Percentiles rank a stretch among this genome's conserved stretches.
Evolutionary conservation across 768 basidiomycete genomes (phyloP).

Genomic region (Boletus rubescentipes): DNA sequence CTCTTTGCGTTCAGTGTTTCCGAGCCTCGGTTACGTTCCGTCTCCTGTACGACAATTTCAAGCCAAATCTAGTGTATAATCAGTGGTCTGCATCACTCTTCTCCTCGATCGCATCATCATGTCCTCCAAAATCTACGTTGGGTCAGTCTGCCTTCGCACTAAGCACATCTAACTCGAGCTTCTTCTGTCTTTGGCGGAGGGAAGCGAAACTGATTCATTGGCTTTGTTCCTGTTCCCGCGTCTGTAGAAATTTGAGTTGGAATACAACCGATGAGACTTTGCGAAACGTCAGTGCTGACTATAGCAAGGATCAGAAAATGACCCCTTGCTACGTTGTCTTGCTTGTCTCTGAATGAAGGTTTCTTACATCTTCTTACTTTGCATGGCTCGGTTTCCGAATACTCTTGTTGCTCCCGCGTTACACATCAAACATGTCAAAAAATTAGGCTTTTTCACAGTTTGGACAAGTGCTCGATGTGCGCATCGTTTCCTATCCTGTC

Average conservation of each 20-base stretch:
- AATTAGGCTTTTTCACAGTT: slow-evolving; percentile 77
- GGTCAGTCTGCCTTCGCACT: slow-evolving; percentile 76
- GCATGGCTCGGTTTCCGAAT: slow-evolving; percentile 20
- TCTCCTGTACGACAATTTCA: slow-evolving; percentile 51
- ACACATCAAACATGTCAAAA: slow-evolving; percentile 17
- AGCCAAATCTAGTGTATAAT: slow-evolving; percentile 50
- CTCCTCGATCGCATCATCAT: slow-evolving; percentile 40
- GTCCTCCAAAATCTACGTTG: slow-evolving; percentile 85
- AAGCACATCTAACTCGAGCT: slow-evolving; percentile 43
- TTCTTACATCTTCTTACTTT: slow-evolving; percentile 32
- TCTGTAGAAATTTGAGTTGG: slow-evolving; percentile 91
- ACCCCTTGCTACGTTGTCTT: slow-evolving; percentile 47
- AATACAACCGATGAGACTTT: slow-evolving; percentile 93
- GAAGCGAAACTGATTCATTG: slow-evolving; percentile 55
- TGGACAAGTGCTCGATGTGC: slow-evolving; percentile 90
- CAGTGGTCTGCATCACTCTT: slow-evolving; percentile 29
- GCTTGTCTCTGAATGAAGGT: slow-evolving; percentile 31
- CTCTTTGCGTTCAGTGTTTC: slow-evolving; percentile 47
- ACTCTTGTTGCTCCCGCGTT: slow-evolving; percentile 19
- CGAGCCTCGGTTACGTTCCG: slow-evolving; percentile 56
- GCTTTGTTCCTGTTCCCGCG: slow-evolving; percentile 41
- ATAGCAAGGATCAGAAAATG: slow-evolving; percentile 27
- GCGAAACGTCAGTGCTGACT: slow-evolving; percentile 75
- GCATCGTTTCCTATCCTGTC: slow-evolving; percentile 45
- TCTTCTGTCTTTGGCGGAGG: slow-evolving; percentile 43